These are phyloP conservation scores for Colletotrichum cereale DNA, from an alignment of 2,329 filamentous ascomycete species.

Conservation along the genomic window DNA sequence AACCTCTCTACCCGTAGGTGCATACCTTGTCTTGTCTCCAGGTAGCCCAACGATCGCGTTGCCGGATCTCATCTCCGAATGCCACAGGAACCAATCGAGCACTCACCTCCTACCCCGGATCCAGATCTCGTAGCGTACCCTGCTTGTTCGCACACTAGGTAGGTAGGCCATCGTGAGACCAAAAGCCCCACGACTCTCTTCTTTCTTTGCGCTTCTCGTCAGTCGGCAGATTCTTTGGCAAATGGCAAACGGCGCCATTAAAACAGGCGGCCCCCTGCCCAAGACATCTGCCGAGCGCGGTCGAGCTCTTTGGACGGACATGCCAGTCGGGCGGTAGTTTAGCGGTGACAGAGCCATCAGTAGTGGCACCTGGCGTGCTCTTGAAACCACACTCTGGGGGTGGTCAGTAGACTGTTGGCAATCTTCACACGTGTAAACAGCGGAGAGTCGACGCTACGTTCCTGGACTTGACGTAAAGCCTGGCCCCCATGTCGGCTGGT, in stretches of 20 bases:
- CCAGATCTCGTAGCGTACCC: neutral
- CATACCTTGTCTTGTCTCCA: neutral
- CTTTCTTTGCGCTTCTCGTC: neutral
- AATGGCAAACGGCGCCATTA: constrained; percentile 5
- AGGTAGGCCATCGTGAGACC: constrained; percentile 25
- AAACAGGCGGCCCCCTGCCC: constrained; percentile 4
- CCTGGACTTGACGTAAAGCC: constrained; percentile 36
- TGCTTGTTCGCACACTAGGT: too few species aligned
- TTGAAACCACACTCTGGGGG: neutral
- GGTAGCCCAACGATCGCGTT: constrained; percentile 8
- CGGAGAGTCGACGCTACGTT: constrained; percentile 32
- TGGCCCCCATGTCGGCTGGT: neutral
- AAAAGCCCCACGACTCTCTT: constrained; percentile 17
- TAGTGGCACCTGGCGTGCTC: neutral
- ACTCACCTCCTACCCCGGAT: constrained; percentile 15
- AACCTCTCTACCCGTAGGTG: neutral
- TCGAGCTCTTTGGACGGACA: neutral
- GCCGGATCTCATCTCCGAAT: constrained; percentile 5
- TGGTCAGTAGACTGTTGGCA: neutral
- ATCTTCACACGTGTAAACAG: constrained; percentile 2
- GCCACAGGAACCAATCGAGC: neutral
- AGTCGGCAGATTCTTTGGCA: constrained; percentile 9
- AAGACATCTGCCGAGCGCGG: constrained; percentile 1
- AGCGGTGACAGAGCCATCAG: neutral
- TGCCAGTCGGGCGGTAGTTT: neutral